Conservation (phyloP, 768 basidiomycete genomes). For the Hemileccinum rubropunctum region DNA sequence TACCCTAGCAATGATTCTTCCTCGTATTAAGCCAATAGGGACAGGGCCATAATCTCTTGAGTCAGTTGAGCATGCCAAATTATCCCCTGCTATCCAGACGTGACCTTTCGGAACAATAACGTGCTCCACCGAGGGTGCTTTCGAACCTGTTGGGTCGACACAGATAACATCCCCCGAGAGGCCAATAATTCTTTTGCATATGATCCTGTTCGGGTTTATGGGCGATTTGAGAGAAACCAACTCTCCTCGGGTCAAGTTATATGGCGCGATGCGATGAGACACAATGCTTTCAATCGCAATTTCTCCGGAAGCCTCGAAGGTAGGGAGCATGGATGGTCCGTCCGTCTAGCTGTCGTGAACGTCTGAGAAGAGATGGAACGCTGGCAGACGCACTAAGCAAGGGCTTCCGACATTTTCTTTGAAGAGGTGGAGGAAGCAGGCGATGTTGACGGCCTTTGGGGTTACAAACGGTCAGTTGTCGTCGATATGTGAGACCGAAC, state of each 20-base stretch:
- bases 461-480: conserved; percentile 1
- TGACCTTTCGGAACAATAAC: conserved; percentile 81
- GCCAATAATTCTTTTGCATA: conserved; percentile 90
- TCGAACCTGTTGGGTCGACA: conserved; percentile 76
- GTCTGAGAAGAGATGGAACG: background rate
- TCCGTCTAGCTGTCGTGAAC: conserved; percentile 43
- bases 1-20: conserved; percentile 65
- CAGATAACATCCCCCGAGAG: conserved; percentile 87
- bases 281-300: conserved; percentile 60
- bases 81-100: conserved; percentile 91
- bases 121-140: conserved; percentile 66
- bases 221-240: conserved; percentile 74
- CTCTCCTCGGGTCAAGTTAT: conserved; percentile 66
- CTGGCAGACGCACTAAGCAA: conserved; percentile 42
- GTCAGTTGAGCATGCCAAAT: conserved; percentile 77
- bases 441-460: conserved; percentile 53
- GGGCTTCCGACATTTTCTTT: conserved; percentile 57
- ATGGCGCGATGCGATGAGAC: conserved; percentile 49
- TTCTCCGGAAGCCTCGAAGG: conserved; percentile 58
- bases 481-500: background rate
- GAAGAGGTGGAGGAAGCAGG: conserved; percentile 61
- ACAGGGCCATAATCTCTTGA: conserved; percentile 94
- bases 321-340: conserved; percentile 83
- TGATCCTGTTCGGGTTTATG: conserved; percentile 55
- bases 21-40: conserved; percentile 72